Base-by-base conservation (phyloP, 768 basidiomycete genomes). In the Tulasnella sp. region DNA sequence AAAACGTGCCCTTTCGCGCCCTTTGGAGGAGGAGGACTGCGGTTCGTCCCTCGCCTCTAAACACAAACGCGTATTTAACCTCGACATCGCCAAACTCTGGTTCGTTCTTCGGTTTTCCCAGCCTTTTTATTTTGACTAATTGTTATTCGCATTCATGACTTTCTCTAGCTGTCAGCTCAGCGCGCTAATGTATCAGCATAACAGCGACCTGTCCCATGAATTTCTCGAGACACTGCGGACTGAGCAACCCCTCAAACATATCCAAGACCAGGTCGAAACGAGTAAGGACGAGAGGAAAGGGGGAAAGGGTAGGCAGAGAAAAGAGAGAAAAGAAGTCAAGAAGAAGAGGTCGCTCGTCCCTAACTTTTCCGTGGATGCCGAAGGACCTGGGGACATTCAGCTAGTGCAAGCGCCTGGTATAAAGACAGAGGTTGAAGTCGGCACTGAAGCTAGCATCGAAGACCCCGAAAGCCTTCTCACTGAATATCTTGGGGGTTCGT, bases 11-110 rank as follows among this genome's bases (percentile, higher is more conserved):
- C 57, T 58, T 19, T 9, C 8, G 11, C 6, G 12, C 9, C 12
- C 15, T 7, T 29, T 58, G 17, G 2, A n/a, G 31, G 54, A 58
- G n/a, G 19, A 19, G 1, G 17, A 58, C 8, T 15, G 19, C 25
- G 40, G 11, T 36, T n/a, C n/a, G n/a, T n/a, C n/a, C n/a, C n/a
- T n/a, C n/a, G n/a, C n/a, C n/a, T n/a, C n/a, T n/a, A 14, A 29
- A 32, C 17, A 57, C n/a, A 17, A 15, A 6, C 6, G 36, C 11
- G 56, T 9, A 11, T 63, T 60, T 45, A 46, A 63, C 48, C 35
- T 63, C 27, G 62, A 63, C 35, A 49, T 63, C 2, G 62, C 62
- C 27, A 63, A 63, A 32, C 27, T 63, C 21, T 19, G 57, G 62
- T 63, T 32, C 14, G 62, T 50, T 54, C 27, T n/a, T 19, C 17